These are phyloP conservation scores for Metschnikowia colocasiae DNA, from an alignment of 805 yeast genomes.

Conservation along the genomic window DNA sequence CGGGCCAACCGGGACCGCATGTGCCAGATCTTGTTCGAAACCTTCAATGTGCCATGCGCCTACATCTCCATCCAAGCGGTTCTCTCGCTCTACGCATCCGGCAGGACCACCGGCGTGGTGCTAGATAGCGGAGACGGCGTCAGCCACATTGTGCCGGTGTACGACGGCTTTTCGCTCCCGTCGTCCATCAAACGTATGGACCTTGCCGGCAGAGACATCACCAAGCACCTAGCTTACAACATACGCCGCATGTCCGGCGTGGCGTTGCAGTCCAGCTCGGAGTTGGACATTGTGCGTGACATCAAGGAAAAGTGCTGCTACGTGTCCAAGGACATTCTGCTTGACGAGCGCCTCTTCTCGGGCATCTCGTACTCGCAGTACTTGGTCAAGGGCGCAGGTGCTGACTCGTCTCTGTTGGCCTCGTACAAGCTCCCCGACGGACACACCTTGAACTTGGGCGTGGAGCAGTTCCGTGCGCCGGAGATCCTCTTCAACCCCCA, in stretches of 20 bases:
- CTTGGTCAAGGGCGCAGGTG: conserved; percentile 19
- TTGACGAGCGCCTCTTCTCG: conserved; percentile 51
- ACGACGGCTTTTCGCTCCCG: conserved; percentile 80
- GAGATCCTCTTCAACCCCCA: conserved; percentile 84
- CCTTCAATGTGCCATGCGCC: conserved; percentile 72
- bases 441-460: conserved; percentile 57
- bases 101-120: conserved; percentile 87
- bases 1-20: conserved; percentile 52
- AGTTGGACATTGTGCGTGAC: conserved; percentile 71
- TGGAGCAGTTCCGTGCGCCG: conserved; percentile 68
- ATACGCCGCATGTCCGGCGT: conserved; percentile 65
- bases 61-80: conserved; percentile 74
- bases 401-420: conserved; percentile 25
- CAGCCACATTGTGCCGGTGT: conserved; percentile 81
- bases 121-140: conserved; percentile 94
- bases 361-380: conserved; percentile 19
- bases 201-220: conserved; percentile 82
- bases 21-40: conserved; percentile 68
- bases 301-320: conserved; percentile 76
- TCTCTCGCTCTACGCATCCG: conserved; percentile 79
- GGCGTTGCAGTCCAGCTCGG: conserved; percentile 65
- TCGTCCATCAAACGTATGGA: conserved; percentile 70
- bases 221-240: conserved; percentile 67
- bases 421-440: conserved; percentile 82
- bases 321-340: conserved; percentile 52